Evolutionary conservation across 345 rosid genomes (phyloP).

Genomic region (Eucalyptus cladocalyx): DNA sequence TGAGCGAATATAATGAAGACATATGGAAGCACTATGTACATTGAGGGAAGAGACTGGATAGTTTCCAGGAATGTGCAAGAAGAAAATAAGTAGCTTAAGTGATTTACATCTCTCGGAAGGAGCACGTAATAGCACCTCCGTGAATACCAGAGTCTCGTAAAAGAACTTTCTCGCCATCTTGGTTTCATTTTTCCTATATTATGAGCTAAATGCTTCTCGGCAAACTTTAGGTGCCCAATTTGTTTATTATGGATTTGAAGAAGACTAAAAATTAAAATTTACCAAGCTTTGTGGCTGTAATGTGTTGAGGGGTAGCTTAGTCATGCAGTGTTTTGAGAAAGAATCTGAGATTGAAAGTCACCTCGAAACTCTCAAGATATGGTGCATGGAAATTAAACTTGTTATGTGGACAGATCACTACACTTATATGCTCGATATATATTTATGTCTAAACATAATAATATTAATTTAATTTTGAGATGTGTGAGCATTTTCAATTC

Average conservation of each 20-base stretch:
- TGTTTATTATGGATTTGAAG: neutral
- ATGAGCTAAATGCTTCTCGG: neutral
- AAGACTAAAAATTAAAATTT: neutral
- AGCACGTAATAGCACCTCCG: neutral
- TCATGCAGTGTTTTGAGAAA: neutral
- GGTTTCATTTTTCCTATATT: neutral
- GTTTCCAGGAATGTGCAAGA: neutral
- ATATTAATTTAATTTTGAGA: neutral
- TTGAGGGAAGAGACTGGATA: neutral
- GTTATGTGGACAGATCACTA: neutral
- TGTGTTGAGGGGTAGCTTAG: neutral
- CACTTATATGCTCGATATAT: neutral
- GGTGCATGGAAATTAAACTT: neutral
- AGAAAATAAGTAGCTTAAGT: neutral
- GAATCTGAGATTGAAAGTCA: neutral
- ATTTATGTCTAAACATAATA: neutral
- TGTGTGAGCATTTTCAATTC: neutral
- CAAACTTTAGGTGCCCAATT: neutral
- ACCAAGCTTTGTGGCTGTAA: neutral
- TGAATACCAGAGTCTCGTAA: neutral
- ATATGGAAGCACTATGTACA: neutral
- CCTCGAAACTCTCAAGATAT: neutral
- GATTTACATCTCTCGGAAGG: neutral
- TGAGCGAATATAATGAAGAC: neutral
- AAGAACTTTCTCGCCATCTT: neutral